phyloP scores from a whole-genome alignment of 768 basidiomycete genomes.

The Baorangia bicolor region DNA sequence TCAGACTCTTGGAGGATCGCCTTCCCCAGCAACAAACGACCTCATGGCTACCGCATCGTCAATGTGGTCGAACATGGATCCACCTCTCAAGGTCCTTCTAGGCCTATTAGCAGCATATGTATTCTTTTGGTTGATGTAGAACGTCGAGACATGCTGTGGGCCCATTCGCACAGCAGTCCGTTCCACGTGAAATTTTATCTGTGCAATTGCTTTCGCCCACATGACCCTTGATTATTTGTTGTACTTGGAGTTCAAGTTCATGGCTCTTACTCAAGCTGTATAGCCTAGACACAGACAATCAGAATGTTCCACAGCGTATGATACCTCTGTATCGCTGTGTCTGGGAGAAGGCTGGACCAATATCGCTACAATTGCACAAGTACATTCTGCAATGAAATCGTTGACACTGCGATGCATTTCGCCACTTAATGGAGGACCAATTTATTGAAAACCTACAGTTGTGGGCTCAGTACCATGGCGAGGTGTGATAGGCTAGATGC shows the following conservation, averaged over 20 bases:
- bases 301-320: neutral
- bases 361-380: slow-evolving; percentile 1
- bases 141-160: neutral
- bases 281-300: neutral
- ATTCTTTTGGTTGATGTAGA: slow-evolving; percentile 46
- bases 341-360: neutral
- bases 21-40: slow-evolving; percentile 37
- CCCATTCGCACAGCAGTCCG: neutral
- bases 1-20: slow-evolving; percentile 61
- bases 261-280: neutral
- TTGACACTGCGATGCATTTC: neutral
- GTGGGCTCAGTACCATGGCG: neutral
- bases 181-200: neutral
- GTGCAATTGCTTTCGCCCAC: neutral
- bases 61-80: slow-evolving; percentile 51
- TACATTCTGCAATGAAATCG: neutral
- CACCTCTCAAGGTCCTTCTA: slow-evolving; percentile 65
- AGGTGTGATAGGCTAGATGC: neutral
- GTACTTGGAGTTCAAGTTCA: neutral
- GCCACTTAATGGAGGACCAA: neutral
- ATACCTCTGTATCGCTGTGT: neutral
- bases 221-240: neutral
- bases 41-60: slow-evolving; percentile 35
- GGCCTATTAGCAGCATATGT: slow-evolving; percentile 63
- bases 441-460: slow-evolving; percentile 16